Conservation (phyloP, 2,329 filamentous ascomycete genomes). For the Pyricularia grisea region DNA sequence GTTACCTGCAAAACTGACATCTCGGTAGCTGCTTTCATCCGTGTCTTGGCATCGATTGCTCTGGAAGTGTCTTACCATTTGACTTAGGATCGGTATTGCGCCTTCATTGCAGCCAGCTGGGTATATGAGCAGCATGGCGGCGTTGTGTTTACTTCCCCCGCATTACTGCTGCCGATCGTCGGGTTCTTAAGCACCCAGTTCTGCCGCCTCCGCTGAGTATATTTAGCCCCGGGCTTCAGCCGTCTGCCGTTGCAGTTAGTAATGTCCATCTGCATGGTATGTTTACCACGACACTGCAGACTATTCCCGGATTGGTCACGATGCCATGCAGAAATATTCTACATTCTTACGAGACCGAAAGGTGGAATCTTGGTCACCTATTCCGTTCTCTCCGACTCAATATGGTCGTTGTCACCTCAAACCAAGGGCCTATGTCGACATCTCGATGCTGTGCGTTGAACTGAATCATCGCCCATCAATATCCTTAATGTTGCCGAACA, state of each 20-base stretch:
- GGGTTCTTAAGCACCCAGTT: neutral
- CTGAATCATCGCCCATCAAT: neutral
- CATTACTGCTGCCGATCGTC: neutral
- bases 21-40: neutral
- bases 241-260: neutral
- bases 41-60: neutral
- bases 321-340: neutral
- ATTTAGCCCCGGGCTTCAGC: neutral
- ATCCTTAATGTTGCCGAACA: neutral
- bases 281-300: too few species aligned
- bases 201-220: neutral
- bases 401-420: neutral
- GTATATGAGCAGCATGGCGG: neutral
- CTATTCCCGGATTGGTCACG: neutral
- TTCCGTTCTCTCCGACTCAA: neutral
- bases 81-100: neutral
- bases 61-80: neutral
- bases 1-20: neutral
- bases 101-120: neutral
- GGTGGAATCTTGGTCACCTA: neutral
- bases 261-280: neutral
- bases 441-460: neutral
- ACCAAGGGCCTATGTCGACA: neutral
- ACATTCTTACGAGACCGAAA: neutral
- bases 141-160: neutral